Percentiles rank a stretch among this genome's conserved stretches.
phyloP scores from a whole-genome alignment of 768 basidiomycete species.

The Daedaleopsis sinensis region DNA sequence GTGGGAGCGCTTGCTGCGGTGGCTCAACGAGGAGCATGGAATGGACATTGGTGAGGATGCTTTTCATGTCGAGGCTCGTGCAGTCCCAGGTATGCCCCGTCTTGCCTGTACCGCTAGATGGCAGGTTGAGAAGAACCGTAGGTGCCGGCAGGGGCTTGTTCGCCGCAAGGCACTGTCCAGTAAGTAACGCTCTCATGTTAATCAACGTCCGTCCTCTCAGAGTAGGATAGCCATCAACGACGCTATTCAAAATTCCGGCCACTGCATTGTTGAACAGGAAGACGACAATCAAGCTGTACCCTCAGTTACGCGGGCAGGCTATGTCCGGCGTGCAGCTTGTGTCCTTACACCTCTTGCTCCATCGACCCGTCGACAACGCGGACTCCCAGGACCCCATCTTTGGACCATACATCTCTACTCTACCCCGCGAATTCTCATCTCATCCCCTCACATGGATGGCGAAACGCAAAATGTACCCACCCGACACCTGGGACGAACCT shows the following conservation, averaged over 20 bases:
- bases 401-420: slow-evolving; percentile 76
- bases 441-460: slow-evolving; percentile 86
- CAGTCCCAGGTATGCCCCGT: slow-evolving; percentile 47
- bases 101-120: slow-evolving; percentile 1
- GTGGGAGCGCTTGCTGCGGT: slow-evolving; percentile 28
- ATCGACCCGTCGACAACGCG: slow-evolving; percentile 49
- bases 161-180: slow-evolving; percentile 45
- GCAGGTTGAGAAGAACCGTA: slow-evolving; percentile 25
- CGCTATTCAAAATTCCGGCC: slow-evolving; percentile 72
- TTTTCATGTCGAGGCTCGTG: slow-evolving; percentile 55
- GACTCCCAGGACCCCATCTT: slow-evolving; percentile 58
- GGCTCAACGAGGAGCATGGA: slow-evolving; percentile 27
- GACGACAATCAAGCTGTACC: slow-evolving; percentile 68
- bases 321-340: slow-evolving; percentile 76
- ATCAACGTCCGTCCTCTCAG: slow-evolving; percentile 15
- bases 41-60: slow-evolving; percentile 38
- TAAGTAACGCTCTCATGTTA: slow-evolving; percentile 30
- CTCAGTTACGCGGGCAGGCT: slow-evolving; percentile 29
- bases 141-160: slow-evolving; percentile 77
- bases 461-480: slow-evolving; percentile 22
- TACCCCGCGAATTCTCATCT: slow-evolving; percentile 71
- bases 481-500: slow-evolving; percentile 13
- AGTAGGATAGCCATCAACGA: slow-evolving; percentile 46
- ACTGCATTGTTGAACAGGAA: slow-evolving; percentile 70
- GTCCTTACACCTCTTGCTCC: slow-evolving; percentile 76